A percentile compares a stretch with the other conserved stretches of the same genome.
phyloP scores from a whole-genome alignment of 75 land plant species.

The Sequoia sempervirens region DNA sequence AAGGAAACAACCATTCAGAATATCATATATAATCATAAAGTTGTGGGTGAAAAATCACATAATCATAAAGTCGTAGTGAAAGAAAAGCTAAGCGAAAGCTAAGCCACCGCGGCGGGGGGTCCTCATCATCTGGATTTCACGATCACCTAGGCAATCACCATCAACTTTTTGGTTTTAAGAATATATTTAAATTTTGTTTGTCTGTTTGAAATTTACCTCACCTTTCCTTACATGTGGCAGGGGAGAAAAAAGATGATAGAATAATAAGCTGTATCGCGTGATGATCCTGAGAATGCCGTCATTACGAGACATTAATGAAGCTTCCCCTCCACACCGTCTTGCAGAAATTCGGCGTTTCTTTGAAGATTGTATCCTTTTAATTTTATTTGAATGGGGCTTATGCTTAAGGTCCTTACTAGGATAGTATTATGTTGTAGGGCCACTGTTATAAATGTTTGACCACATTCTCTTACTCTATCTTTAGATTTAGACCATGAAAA shows the following conservation, averaged over 20 bases:
- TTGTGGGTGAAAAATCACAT: no score
- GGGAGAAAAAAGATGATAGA: slow-evolving; percentile 57
- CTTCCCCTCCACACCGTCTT: slow-evolving; percentile 52
- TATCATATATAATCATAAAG: no score
- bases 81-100: no score
- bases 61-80: no score
- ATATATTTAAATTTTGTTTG: not conserved
- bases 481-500: not conserved
- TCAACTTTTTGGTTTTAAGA: not conserved
- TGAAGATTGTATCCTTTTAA: slow-evolving; percentile 42
- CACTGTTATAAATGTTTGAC: not conserved
- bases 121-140: no score
- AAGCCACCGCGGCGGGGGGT: no score
- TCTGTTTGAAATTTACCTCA: not conserved
- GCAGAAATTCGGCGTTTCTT: slow-evolving; percentile 50
- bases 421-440: not conserved
- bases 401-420: not conserved
- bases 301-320: slow-evolving; percentile 49
- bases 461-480: not conserved
- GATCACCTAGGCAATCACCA: no score
- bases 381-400: not conserved
- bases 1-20: no score
- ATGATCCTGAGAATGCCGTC: slow-evolving; percentile 49
- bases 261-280: slow-evolving; percentile 45
- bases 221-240: slow-evolving; percentile 5